These are phyloP conservation scores for Cladobotryum mycophilum DNA, from an alignment of 2,329 filamentous ascomycete species.

Conservation along the genomic window DNA sequence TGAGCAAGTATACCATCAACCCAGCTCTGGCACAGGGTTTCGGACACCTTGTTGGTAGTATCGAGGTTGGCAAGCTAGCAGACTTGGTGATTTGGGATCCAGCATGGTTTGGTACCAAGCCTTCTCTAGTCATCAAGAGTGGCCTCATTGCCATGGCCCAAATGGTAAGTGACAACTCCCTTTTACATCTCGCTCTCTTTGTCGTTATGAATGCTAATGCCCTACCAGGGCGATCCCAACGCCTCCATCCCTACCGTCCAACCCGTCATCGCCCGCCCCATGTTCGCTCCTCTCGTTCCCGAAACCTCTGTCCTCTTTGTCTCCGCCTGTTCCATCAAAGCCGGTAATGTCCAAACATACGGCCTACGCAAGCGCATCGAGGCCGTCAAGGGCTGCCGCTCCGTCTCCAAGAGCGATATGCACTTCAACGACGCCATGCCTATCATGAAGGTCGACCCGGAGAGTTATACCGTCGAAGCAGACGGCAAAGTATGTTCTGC, in stretches of 20 bases:
- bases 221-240: slow-evolving; percentile 64
- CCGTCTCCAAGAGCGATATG: slow-evolving; percentile 79
- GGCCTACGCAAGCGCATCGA: slow-evolving; percentile 73
- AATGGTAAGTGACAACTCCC: slow-evolving; percentile 55
- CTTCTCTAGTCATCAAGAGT: slow-evolving; percentile 73
- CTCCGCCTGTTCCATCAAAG: slow-evolving; percentile 62
- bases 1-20: slow-evolving; percentile 96
- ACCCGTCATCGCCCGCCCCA: slow-evolving; percentile 74
- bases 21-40: slow-evolving; percentile 89
- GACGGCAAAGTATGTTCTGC: slow-evolving; percentile 70
- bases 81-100: slow-evolving; percentile 87
- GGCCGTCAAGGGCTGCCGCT: slow-evolving; percentile 69
- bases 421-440: slow-evolving; percentile 80
- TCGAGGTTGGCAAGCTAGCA: slow-evolving; percentile 85
- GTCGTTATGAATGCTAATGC: slow-evolving; percentile 1
- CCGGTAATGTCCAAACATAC: slow-evolving; percentile 64
- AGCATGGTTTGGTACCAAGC: slow-evolving; percentile 81
- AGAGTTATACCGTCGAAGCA: slow-evolving; percentile 82
- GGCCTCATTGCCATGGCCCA: slow-evolving; percentile 76
- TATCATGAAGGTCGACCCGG: slow-evolving; percentile 84
- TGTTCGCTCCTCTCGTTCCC: slow-evolving; percentile 75
- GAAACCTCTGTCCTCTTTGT: slow-evolving; percentile 76
- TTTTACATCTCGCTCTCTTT: background rate
- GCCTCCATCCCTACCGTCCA: slow-evolving; percentile 83
- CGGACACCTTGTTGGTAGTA: slow-evolving; percentile 74